Conservation (phyloP, 257 asterid genomes). For the Gentiana straminea region DNA sequence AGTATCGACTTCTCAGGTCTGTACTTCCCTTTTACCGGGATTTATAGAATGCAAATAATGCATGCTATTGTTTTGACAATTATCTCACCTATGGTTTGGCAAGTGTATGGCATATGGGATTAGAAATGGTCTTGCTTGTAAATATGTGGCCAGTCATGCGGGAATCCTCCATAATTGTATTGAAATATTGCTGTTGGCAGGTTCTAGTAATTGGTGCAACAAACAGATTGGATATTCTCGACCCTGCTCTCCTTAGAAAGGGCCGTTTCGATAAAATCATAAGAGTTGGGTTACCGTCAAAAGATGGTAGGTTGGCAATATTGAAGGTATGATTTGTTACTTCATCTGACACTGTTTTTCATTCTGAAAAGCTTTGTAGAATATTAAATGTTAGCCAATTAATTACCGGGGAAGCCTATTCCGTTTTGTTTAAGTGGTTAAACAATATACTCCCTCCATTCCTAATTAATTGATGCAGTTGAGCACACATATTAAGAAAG, state of each 20-base stretch:
- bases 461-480: neutral
- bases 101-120: no score
- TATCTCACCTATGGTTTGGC: no score
- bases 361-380: neutral
- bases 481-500: neutral
- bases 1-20: slow-evolving; percentile 83
- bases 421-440: no score
- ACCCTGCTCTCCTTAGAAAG: slow-evolving; percentile 92
- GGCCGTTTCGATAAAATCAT: slow-evolving; percentile 97
- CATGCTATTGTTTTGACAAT: no score
- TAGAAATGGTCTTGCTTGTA: neutral
- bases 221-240: slow-evolving; percentile 94
- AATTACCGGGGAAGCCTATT: neutral
- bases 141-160: neutral
- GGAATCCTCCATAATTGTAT: neutral
- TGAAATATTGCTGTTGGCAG: slow-evolving; percentile 27
- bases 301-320: slow-evolving; percentile 92
- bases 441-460: no score
- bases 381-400: neutral
- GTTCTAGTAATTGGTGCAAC: slow-evolving; percentile 96
- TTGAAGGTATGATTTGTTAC: slow-evolving; percentile 48
- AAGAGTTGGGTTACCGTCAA: slow-evolving; percentile 95
- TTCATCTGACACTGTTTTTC: neutral
- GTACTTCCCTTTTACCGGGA: neutral
- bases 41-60: neutral